Evolutionary conservation across 352 stramenopile genomes (phyloP).

Genomic region (Halophytophthora batemanensis): DNA sequence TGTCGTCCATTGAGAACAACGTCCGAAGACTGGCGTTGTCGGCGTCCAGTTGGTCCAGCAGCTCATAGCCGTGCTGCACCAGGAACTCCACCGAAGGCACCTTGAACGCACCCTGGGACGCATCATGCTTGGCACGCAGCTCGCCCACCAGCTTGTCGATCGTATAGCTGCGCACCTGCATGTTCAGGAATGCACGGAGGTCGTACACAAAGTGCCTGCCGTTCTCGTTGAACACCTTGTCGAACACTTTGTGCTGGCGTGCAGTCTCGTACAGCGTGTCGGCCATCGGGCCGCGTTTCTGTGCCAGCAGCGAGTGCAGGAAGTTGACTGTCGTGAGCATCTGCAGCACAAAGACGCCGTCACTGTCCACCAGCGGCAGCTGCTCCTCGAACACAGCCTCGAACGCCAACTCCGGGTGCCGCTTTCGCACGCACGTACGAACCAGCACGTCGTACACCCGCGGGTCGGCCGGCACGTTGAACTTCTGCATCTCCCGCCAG

Average conservation of each 20-base stretch:
- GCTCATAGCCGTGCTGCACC: conserved; percentile 67
- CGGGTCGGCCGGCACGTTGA: conserved; percentile 56
- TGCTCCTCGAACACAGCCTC: conserved; percentile 69
- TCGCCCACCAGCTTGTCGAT: conserved; percentile 57
- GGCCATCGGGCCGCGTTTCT: conserved; percentile 61
- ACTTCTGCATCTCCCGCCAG: conserved; percentile 83
- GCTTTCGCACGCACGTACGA: conserved; percentile 80
- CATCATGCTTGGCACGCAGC: conserved; percentile 44
- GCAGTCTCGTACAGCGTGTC: conserved; percentile 63
- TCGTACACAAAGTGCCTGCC: conserved; percentile 56
- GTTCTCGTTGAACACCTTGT: conserved; percentile 47
- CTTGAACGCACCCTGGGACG: conserved; percentile 27
- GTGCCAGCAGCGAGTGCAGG: conserved; percentile 66
- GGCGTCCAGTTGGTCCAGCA: conserved; percentile 76
- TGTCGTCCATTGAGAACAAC: conserved; percentile 85
- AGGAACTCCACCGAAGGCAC: conserved; percentile 69
- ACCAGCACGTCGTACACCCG: conserved; percentile 80
- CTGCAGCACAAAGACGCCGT: conserved; percentile 60
- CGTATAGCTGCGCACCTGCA: conserved; percentile 59
- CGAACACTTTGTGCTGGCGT: conserved; percentile 46
- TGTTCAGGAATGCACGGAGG: conserved; percentile 51
- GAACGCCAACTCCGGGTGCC: conserved; percentile 75
- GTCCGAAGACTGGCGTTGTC: conserved; percentile 61
- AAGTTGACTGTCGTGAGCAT: conserved; percentile 59
- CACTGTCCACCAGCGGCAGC: conserved; percentile 40